These are phyloP conservation scores for Tympanopsis confertula DNA, from an alignment of 2,329 filamentous ascomycete genomes.

Conservation along the genomic window DNA sequence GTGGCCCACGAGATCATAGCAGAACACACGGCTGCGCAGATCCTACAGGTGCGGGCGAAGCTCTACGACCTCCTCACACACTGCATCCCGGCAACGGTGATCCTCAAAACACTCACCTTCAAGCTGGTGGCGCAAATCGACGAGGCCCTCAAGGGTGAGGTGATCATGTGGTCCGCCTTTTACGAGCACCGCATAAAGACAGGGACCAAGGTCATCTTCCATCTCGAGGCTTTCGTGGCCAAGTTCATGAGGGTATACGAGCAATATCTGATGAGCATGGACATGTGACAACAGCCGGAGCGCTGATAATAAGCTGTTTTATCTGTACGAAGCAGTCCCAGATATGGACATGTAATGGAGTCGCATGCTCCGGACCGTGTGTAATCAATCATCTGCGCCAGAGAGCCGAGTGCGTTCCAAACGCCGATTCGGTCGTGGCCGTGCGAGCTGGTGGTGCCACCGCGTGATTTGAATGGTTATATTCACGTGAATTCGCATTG, in stretches of 20 bases:
- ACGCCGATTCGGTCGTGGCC: too few species aligned
- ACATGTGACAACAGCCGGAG: conserved; percentile 33
- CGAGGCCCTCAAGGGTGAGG: conserved; percentile 77
- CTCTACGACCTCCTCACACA: conserved; percentile 96
- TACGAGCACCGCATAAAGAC: conserved; percentile 91
- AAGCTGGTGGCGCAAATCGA: conserved; percentile 81
- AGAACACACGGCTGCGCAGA: conserved; percentile 80
- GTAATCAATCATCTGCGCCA: too few species aligned
- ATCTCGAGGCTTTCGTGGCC: conserved; percentile 93
- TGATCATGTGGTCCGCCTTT: conserved; percentile 92
- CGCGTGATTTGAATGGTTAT: too few species aligned
- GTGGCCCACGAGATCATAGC: conserved; percentile 88
- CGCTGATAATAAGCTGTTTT: background rate
- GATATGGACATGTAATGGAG: too few species aligned
- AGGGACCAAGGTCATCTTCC: conserved; percentile 93
- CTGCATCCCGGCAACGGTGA: conserved; percentile 88
- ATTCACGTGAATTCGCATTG: too few species aligned
- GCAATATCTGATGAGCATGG: conserved; percentile 82
- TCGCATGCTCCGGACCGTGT: too few species aligned
- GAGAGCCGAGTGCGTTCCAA: too few species aligned
- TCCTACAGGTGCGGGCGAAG: conserved; percentile 79
- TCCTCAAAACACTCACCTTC: conserved; percentile 89
- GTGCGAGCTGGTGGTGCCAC: too few species aligned
- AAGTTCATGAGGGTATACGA: conserved; percentile 97
- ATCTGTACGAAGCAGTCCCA: too few species aligned